Conservation (phyloP, 768 basidiomycete species). For the Xerocomus potaroensis region DNA sequence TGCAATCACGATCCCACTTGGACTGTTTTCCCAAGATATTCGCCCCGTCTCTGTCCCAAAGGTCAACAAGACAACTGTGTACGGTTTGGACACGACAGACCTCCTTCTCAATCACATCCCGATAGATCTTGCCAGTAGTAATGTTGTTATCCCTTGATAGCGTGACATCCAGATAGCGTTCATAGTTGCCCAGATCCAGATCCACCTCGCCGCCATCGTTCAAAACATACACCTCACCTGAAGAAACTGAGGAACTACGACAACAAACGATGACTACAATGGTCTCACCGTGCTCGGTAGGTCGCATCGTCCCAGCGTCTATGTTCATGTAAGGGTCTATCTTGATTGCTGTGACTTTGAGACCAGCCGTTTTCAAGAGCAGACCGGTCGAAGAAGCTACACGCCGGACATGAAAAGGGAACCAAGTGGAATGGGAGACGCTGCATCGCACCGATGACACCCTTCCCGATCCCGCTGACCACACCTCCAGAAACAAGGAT, state of each 20-base stretch:
- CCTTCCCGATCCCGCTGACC: slow-evolving; percentile 98
- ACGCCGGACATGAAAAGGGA: slow-evolving; percentile 20
- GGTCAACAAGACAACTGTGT: slow-evolving; percentile 7
- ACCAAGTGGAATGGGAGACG: slow-evolving; percentile 11
- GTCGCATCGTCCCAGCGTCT: slow-evolving; percentile 98
- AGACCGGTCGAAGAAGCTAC: slow-evolving; percentile 95
- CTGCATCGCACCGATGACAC: slow-evolving; percentile 81
- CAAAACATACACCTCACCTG: slow-evolving; percentile 95
- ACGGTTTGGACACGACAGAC: slow-evolving; percentile 41
- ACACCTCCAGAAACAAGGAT: slow-evolving; percentile 97
- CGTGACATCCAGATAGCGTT: slow-evolving; percentile 94
- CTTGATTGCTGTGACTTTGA: slow-evolving; percentile 98
- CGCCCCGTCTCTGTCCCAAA: slow-evolving; percentile 58
- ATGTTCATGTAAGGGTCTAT: slow-evolving; percentile 99
- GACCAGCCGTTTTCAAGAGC: slow-evolving; percentile 88
- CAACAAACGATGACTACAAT: slow-evolving; percentile 2
- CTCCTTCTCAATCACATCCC: slow-evolving; percentile 96
- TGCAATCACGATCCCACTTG: slow-evolving; percentile 51
- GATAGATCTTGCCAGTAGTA: slow-evolving; percentile 97
- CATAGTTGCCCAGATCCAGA: slow-evolving; percentile 96
- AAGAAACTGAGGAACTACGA: slow-evolving; percentile 19
- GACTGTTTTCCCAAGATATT: slow-evolving; percentile 95
- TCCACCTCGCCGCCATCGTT: slow-evolving; percentile 99
- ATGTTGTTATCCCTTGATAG: slow-evolving; percentile 95
- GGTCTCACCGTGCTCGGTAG: slow-evolving; percentile 90